Conservation (phyloP, 129 eudicot genomes). For the Glebionis coronaria region DNA sequence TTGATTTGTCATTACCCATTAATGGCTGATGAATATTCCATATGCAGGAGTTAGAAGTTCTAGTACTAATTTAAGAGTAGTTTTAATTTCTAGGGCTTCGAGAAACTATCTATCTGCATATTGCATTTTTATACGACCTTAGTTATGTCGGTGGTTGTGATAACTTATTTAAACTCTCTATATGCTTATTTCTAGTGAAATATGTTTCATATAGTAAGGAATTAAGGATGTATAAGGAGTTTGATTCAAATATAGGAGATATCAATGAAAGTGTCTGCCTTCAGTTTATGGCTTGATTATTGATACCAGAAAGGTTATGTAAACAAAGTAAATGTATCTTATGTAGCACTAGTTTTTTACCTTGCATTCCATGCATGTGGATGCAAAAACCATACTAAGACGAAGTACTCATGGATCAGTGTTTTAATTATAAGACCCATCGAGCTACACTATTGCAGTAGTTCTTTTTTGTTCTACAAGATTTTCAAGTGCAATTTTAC, state of each 20-base stretch:
- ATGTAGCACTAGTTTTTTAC: constrained; percentile 9
- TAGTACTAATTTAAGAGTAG: background rate
- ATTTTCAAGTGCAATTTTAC: constrained; percentile 23
- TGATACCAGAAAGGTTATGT: background rate
- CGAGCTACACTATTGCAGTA: background rate
- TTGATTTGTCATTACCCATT: background rate
- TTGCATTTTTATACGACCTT: too few relatives aligned
- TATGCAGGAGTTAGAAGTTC: background rate
- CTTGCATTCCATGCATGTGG: constrained; percentile 12
- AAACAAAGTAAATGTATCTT: background rate
- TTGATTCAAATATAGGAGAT: too few relatives aligned
- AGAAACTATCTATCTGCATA: too few relatives aligned
- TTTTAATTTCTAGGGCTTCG: too few relatives aligned
- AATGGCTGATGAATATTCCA: background rate
- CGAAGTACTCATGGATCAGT: background rate
- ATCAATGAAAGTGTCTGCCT: background rate
- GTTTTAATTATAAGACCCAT: background rate
- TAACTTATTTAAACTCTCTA: too few relatives aligned
- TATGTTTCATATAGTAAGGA: too few relatives aligned
- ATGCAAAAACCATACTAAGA: constrained; percentile 5
- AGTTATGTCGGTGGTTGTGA: too few relatives aligned
- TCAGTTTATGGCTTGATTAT: background rate
- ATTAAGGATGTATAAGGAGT: too few relatives aligned
- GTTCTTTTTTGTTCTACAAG: background rate
- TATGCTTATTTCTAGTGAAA: too few relatives aligned